Conservation (phyloP, 139 green algal genomes). For the Auxenochlorella protothecoides region DNA sequence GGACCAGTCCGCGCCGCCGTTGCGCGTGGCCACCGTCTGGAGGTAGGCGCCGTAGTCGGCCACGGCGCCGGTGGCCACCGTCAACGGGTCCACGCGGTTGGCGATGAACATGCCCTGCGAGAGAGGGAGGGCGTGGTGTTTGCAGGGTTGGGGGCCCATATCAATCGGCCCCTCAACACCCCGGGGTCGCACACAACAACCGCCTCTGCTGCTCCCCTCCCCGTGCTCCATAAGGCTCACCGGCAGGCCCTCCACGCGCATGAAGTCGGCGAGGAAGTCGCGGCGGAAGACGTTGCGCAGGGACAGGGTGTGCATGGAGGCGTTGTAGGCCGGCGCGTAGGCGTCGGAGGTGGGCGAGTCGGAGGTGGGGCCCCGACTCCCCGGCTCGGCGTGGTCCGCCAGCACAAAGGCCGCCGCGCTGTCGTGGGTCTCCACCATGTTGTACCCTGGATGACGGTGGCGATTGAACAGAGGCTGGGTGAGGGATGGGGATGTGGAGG, state of each 20-base stretch:
- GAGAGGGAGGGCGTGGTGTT: too few species aligned
- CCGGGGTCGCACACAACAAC: neutral
- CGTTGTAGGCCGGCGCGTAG: slow-evolving; percentile 58
- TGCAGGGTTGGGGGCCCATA: neutral
- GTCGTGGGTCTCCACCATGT: slow-evolving; percentile 73
- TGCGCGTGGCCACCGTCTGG: slow-evolving; percentile 62
- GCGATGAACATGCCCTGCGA: slow-evolving; percentile 73
- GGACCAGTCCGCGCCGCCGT: slow-evolving; percentile 69
- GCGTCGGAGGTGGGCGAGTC: slow-evolving; percentile 49
- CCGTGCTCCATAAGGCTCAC: slow-evolving; percentile 13
- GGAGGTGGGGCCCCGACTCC: slow-evolving; percentile 20
- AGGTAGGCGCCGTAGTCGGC: neutral
- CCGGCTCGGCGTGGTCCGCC: slow-evolving; percentile 38
- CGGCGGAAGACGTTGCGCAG: slow-evolving; percentile 55
- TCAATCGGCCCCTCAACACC: neutral
- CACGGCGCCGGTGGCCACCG: neutral
- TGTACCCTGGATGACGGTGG: slow-evolving; percentile 48
- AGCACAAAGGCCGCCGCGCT: slow-evolving; percentile 58
- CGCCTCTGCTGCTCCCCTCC: too few species aligned
- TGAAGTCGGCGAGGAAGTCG: slow-evolving; percentile 61
- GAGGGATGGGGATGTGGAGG: too few species aligned
- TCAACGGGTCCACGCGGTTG: slow-evolving; percentile 54
- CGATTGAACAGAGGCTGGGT: neutral
- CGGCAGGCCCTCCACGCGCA: slow-evolving; percentile 59
- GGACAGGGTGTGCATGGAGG: slow-evolving; percentile 62